phyloP scores from a whole-genome alignment of 805 yeast genomes.

The Metschnikowia henanensis region DNA sequence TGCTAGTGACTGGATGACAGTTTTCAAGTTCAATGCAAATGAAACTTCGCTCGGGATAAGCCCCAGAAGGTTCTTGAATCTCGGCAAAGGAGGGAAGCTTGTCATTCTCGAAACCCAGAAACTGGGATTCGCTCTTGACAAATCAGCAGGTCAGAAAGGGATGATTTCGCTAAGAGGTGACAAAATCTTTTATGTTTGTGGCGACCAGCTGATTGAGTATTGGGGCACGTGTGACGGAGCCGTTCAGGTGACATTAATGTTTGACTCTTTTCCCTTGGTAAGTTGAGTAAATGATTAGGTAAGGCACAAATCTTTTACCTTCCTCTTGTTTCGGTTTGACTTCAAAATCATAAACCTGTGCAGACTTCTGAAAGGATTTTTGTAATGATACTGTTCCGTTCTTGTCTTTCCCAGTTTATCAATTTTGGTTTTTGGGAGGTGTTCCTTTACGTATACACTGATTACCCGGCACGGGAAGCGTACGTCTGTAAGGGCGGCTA shows the following conservation, averaged over 20 bases:
- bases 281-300: too few relatives aligned
- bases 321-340: too few relatives aligned
- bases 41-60: neutral
- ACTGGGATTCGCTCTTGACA: neutral
- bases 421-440: too few relatives aligned
- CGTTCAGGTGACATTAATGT: neutral
- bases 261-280: neutral
- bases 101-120: neutral
- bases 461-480: too few relatives aligned
- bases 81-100: neutral
- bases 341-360: too few relatives aligned
- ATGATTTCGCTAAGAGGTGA: neutral
- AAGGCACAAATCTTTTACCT: too few relatives aligned
- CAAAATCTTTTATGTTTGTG: neutral
- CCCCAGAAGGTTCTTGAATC: neutral
- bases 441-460: too few relatives aligned
- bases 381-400: too few relatives aligned
- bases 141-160: neutral
- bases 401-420: too few relatives aligned
- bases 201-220: neutral
- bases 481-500: too few relatives aligned
- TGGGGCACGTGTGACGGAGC: neutral
- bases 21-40: neutral
- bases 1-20: conserved; percentile 3
- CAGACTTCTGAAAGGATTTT: too few relatives aligned